phyloP scores from a whole-genome alignment of 331 rosid species.

The Quercus phellos region DNA sequence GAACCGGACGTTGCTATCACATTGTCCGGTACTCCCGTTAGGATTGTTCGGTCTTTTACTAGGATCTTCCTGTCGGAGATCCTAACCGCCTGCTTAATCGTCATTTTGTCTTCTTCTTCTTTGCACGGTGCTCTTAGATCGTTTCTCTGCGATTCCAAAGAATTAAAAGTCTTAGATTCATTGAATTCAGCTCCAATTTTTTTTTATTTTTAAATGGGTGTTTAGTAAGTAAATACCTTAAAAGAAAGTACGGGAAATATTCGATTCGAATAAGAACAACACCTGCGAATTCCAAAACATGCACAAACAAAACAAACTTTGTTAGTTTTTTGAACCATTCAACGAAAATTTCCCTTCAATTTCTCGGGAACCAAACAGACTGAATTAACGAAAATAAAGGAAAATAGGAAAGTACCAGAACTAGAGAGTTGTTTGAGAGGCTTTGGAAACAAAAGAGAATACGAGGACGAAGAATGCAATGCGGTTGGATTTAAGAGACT shows the following conservation, averaged over 20 bases:
- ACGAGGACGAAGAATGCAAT: slow-evolving; percentile 12
- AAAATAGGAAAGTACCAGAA: slow-evolving; percentile 44
- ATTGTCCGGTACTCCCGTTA: slow-evolving; percentile 66
- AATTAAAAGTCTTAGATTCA: neutral
- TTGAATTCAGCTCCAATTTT: neutral
- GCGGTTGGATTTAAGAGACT: neutral
- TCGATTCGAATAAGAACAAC: slow-evolving; percentile 3
- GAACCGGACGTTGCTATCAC: slow-evolving; percentile 62
- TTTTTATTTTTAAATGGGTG: no score
- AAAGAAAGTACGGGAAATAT: slow-evolving; percentile 26
- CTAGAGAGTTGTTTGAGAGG: neutral
- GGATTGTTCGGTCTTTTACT: slow-evolving; percentile 61
- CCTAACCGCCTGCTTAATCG: slow-evolving; percentile 61
- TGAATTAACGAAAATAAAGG: neutral
- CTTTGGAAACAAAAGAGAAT: neutral
- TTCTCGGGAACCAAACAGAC: slow-evolving; percentile 8
- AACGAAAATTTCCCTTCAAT: neutral
- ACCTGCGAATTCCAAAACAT: slow-evolving; percentile 43
- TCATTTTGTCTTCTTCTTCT: slow-evolving; percentile 42
- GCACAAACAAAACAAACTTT: slow-evolving; percentile 27
- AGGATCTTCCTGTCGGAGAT: slow-evolving; percentile 55
- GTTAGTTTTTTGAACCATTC: slow-evolving; percentile 25
- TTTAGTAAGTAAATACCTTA: slow-evolving; percentile 32
- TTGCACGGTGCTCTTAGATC: neutral
- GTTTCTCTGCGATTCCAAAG: slow-evolving; percentile 22